Conservation (phyloP, 2,329 filamentous ascomycete genomes). For the Aureobasidium sp. region DNA sequence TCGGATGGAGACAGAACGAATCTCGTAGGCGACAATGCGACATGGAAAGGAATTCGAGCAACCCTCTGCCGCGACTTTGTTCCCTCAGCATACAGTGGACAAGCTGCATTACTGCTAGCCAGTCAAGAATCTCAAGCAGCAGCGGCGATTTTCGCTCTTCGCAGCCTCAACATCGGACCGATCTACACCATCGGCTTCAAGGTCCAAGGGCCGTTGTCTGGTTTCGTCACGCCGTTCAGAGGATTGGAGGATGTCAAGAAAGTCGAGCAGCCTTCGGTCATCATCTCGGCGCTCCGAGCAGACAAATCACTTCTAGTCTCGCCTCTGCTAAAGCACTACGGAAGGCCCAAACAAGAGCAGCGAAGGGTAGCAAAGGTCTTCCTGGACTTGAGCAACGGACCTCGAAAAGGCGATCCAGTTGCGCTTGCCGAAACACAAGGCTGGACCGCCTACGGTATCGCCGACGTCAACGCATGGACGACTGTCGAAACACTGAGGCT, state of each 20-base stretch:
- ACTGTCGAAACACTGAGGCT: constrained; percentile 72
- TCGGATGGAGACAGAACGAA: constrained; percentile 40
- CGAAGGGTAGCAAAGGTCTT: constrained; percentile 47
- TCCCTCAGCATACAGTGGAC: constrained; percentile 68
- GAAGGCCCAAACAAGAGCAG: constrained; percentile 30
- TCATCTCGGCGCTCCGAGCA: constrained; percentile 68
- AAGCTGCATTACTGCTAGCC: constrained; percentile 67
- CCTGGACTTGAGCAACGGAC: constrained; percentile 64
- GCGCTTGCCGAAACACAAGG: constrained; percentile 63
- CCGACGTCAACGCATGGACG: constrained; percentile 74
- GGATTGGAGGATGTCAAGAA: constrained; percentile 72
- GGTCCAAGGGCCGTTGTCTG: constrained; percentile 48
- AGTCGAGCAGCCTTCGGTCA: constrained; percentile 69
- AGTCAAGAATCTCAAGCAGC: constrained; percentile 66
- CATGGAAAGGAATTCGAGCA: constrained; percentile 76
- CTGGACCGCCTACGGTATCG: constrained; percentile 70
- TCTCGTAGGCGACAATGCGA: constrained; percentile 71
- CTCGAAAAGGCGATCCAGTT: constrained; percentile 59
- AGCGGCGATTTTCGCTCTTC: constrained; percentile 68
- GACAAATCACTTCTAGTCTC: constrained; percentile 73
- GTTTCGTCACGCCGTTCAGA: constrained; percentile 55
- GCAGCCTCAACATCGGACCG: constrained; percentile 64
- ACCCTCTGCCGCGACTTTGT: constrained; percentile 74
- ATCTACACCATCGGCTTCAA: constrained; percentile 81
- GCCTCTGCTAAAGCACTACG: constrained; percentile 66